These are phyloP conservation scores for Chaetothyriales sp. DNA, from an alignment of 2,329 filamentous ascomycete genomes.

Conservation along the genomic window DNA sequence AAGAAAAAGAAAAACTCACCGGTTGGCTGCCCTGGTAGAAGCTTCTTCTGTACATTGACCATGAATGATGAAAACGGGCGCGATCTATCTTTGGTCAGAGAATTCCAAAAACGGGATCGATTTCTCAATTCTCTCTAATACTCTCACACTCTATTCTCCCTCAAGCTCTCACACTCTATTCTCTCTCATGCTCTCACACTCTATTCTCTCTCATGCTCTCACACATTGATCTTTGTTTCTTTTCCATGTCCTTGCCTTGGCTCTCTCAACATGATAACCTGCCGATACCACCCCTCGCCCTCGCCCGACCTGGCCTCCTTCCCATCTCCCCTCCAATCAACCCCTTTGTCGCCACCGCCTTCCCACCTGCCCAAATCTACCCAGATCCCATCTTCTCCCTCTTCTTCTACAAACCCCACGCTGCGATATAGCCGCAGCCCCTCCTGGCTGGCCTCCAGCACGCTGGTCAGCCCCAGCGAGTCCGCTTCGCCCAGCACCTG, in stretches of 20 bases:
- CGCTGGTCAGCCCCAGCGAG: constrained; percentile 1
- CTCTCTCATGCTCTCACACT: too few species aligned
- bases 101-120: too few species aligned
- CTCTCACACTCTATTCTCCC: too few species aligned
- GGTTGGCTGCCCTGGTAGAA: too few species aligned
- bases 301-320: background rate
- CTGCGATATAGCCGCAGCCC: constrained; percentile 6
- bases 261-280: background rate
- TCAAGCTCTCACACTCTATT: too few species aligned
- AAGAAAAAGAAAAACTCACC: background rate
- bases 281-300: constrained; percentile 1
- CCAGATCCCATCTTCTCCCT: constrained; percentile 1
- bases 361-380: constrained; percentile 7
- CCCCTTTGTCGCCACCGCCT: constrained; percentile 3
- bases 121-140: too few species aligned
- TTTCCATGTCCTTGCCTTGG: background rate
- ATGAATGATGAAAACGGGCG: too few species aligned
- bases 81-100: too few species aligned
- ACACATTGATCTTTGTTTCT: too few species aligned
- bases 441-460: constrained; percentile 7
- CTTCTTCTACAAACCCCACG: constrained; percentile 4
- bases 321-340: constrained; percentile 3
- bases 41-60: too few species aligned
- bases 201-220: too few species aligned
- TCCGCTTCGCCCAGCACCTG: constrained; percentile 4